Conservation (phyloP, 495 filamentous ascomycete genomes). For the Neurospora terricola region DNA sequence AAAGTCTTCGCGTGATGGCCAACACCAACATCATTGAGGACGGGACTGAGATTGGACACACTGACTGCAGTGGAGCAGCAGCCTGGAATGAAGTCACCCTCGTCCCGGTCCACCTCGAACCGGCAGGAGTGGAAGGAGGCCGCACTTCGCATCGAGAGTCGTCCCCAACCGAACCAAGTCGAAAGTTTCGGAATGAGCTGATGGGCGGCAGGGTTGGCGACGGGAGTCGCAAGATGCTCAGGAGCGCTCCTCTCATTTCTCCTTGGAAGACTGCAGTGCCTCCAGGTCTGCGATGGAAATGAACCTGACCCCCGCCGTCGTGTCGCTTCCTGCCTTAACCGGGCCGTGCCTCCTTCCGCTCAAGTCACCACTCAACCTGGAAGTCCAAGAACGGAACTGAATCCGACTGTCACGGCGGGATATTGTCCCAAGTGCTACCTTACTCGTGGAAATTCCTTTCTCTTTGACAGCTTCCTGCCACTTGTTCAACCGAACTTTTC, state of each 20-base stretch:
- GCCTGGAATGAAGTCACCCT: not conserved
- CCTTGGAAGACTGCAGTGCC: not conserved
- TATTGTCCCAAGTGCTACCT: too few relatives aligned
- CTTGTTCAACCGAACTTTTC: not conserved
- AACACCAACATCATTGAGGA: not conserved
- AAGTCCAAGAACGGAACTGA: too few relatives aligned
- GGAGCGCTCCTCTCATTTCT: not conserved
- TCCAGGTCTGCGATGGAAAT: not conserved
- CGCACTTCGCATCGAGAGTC: not conserved
- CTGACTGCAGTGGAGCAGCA: not conserved
- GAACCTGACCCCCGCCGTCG: too few relatives aligned
- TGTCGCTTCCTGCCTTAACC: too few relatives aligned
- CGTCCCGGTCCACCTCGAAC: not conserved
- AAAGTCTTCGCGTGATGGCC: not conserved
- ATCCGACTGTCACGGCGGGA: too few relatives aligned
- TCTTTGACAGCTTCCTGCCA: not conserved
- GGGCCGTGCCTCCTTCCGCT: too few relatives aligned
- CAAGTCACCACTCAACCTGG: too few relatives aligned
- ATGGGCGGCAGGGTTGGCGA: not conserved
- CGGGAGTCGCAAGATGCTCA: not conserved
- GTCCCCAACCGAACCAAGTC: not conserved
- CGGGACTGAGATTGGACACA: not conserved
- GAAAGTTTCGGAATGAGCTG: not conserved
- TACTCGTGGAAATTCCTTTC: too few relatives aligned
- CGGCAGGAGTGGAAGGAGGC: not conserved